phyloP scores from a whole-genome alignment of 768 basidiomycete genomes.

The Austroboletus eburneus region DNA sequence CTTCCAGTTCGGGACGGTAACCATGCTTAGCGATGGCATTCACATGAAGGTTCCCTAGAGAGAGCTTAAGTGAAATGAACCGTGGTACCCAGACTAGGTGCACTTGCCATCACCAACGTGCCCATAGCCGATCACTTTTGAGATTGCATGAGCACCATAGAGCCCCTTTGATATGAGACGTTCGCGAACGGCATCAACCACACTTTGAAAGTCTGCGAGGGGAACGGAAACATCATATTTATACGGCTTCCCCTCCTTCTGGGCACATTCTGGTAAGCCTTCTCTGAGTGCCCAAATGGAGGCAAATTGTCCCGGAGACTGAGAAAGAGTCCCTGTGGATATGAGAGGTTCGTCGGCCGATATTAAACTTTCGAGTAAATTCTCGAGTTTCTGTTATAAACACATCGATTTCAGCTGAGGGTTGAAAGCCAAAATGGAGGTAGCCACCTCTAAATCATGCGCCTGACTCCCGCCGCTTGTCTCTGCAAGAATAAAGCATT shows the following conservation, averaged over 20 bases:
- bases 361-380: slow-evolving; percentile 73
- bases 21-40: slow-evolving; percentile 76
- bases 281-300: slow-evolving; percentile 92
- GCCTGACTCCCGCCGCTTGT: slow-evolving; percentile 91
- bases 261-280: slow-evolving; percentile 85
- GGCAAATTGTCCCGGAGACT: slow-evolving; percentile 84
- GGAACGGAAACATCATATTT: slow-evolving; percentile 97
- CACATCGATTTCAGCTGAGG: slow-evolving; percentile 6
- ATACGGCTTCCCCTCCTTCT: slow-evolving; percentile 92
- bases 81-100: background rate
- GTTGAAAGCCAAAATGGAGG: slow-evolving; percentile 4
- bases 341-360: slow-evolving; percentile 72
- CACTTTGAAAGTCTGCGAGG: slow-evolving; percentile 76
- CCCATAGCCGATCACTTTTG: slow-evolving; percentile 88
- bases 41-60: slow-evolving; percentile 84
- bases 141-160: slow-evolving; percentile 68
- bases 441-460: slow-evolving; percentile 84
- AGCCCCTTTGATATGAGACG: slow-evolving; percentile 67
- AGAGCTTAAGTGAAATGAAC: slow-evolving; percentile 1
- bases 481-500: slow-evolving; percentile 90
- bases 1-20: slow-evolving; percentile 80
- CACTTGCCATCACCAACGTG: slow-evolving; percentile 92
- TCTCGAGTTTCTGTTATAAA: slow-evolving; percentile 71
- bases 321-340: slow-evolving; percentile 87
- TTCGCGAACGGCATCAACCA: slow-evolving; percentile 78